These are phyloP conservation scores for Cicer yamashitae DNA, from an alignment of 306 rosid genomes.

Conservation along the genomic window DNA sequence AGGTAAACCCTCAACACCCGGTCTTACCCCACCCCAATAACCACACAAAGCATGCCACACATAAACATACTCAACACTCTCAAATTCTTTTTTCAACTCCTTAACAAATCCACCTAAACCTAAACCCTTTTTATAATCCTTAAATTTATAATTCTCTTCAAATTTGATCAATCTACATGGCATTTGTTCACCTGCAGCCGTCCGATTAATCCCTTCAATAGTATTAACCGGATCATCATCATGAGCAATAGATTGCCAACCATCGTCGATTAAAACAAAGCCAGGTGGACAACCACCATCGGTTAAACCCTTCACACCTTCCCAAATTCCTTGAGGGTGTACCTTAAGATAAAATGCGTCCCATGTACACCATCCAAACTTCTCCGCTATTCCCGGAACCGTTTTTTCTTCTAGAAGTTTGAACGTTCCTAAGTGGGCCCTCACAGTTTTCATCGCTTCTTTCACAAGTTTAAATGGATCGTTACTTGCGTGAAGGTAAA, in stretches of 20 bases:
- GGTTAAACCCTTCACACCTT: slow-evolving; percentile 45
- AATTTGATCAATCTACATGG: slow-evolving; percentile 81
- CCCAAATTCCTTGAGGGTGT: slow-evolving; percentile 72
- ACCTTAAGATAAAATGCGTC: slow-evolving; percentile 92
- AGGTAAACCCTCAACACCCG: slow-evolving; percentile 67
- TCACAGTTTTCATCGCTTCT: slow-evolving; percentile 67
- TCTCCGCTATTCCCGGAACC: slow-evolving; percentile 79
- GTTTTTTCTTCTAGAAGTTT: slow-evolving; percentile 74
- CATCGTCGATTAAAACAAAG: slow-evolving; percentile 79
- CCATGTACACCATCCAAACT: slow-evolving; percentile 99
- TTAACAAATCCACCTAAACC: slow-evolving; percentile 78
- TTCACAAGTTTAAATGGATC: slow-evolving; percentile 70
- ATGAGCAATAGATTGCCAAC: slow-evolving; percentile 87
- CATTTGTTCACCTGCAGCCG: slow-evolving; percentile 89
- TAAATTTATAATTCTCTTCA: slow-evolving; percentile 76
- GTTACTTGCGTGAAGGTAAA: slow-evolving; percentile 69
- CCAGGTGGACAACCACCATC: slow-evolving; percentile 89
- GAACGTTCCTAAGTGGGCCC: slow-evolving; percentile 73
- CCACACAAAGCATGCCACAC: slow-evolving; percentile 98
- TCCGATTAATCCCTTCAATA: slow-evolving; percentile 73
- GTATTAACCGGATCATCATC: slow-evolving; percentile 63
- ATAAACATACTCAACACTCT: slow-evolving; percentile 75
- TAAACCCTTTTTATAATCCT: slow-evolving; percentile 52
- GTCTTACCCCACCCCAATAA: slow-evolving; percentile 93
- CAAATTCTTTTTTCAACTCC: slow-evolving; percentile 69